phyloP scores from a whole-genome alignment of 1,284 basidiomycete genomes.

The Pyrrhoderma noxium region DNA sequence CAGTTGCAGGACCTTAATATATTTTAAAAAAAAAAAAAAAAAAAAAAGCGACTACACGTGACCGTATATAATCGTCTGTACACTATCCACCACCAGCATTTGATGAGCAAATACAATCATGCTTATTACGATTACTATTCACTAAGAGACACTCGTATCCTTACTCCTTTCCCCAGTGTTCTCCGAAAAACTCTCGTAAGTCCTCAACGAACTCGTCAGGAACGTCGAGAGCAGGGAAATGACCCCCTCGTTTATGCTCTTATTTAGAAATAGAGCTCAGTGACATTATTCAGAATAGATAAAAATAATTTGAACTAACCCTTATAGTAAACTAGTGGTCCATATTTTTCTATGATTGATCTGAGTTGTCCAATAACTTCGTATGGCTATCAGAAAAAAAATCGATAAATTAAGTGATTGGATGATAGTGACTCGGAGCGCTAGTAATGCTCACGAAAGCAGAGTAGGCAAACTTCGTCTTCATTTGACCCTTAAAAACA shows the following conservation, averaged over 20 bases:
- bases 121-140: too few species aligned
- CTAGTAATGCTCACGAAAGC: conserved; percentile 15
- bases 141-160: too few species aligned
- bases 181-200: conserved; percentile 14
- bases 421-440: not conserved
- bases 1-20: too few species aligned
- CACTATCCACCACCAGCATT: too few species aligned
- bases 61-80: not conserved
- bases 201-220: conserved; percentile 12
- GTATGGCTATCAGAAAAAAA: conserved; percentile 15
- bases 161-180: conserved; percentile 1
- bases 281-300: not conserved
- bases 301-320: not conserved
- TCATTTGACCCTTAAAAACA: not conserved
- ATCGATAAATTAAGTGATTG: not conserved
- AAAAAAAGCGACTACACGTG: not conserved
- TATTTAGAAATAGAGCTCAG: not conserved
- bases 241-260: conserved; percentile 14
- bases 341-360: not conserved
- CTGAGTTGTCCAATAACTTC: conserved; percentile 15
- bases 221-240: conserved; percentile 16
- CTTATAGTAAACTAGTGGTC: conserved; percentile 18
- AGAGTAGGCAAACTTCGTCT: conserved; percentile 20
- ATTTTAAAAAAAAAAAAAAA: too few species aligned
- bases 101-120: too few species aligned